Conservation (phyloP, 257 asterid species). For the Solanum dulcamara region DNA sequence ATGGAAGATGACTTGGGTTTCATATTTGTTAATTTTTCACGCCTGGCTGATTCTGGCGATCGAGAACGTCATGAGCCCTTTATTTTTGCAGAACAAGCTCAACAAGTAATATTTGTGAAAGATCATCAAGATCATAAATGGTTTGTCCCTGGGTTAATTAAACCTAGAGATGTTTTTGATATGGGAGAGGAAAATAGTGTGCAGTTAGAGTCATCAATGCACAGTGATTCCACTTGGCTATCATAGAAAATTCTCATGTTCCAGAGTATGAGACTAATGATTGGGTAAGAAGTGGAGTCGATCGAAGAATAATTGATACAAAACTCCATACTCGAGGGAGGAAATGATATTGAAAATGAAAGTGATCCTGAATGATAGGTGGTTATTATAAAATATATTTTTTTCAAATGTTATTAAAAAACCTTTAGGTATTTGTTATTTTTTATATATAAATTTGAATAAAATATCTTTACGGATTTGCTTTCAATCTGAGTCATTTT, state of each 20-base stretch:
- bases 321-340: neutral
- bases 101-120: neutral
- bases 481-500: no score
- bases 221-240: neutral
- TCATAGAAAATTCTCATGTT: neutral
- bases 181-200: neutral
- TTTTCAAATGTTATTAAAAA: no score
- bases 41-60: neutral
- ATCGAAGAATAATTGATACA: neutral
- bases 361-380: neutral
- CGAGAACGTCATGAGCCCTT: neutral
- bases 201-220: neutral
- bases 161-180: neutral
- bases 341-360: no score
- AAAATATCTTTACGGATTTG: no score
- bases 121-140: neutral
- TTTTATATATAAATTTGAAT: no score
- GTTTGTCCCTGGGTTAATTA: neutral
- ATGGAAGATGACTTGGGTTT: neutral
- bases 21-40: no score
- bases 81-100: no score
- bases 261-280: neutral
- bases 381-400: neutral
- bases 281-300: neutral
- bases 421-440: no score